These are phyloP conservation scores for Claviceps lovelessii DNA, from an alignment of 2,329 filamentous ascomycete species.

Conservation along the genomic window DNA sequence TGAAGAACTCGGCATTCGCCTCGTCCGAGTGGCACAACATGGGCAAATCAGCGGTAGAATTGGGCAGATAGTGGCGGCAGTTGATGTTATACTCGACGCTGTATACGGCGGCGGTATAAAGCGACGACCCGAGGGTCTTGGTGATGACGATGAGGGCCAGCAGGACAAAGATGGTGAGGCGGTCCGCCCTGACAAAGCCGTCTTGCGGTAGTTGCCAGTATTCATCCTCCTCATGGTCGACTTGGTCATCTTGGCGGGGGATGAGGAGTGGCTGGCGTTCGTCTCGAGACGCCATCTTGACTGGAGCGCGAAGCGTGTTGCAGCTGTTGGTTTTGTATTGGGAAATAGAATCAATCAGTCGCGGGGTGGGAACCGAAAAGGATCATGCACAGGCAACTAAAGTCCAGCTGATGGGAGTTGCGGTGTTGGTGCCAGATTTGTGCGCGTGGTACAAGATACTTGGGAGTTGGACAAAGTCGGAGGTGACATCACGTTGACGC, in stretches of 20 bases:
- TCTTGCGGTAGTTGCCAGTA: constrained; percentile 2
- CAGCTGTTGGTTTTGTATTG: neutral
- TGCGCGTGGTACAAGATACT: too few relatives aligned
- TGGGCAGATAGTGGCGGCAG: neutral
- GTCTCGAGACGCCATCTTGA: neutral
- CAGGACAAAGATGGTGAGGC: neutral
- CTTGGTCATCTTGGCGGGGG: neutral
- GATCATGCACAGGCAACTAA: too few relatives aligned
- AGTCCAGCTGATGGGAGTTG: too few relatives aligned
- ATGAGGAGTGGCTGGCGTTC: constrained; percentile 3
- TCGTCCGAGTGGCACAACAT: neutral
- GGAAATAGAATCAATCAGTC: neutral
- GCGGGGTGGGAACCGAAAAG: neutral
- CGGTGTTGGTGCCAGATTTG: too few relatives aligned
- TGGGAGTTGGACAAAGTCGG: too few relatives aligned
- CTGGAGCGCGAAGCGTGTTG: neutral
- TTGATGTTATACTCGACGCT: constrained; percentile 1
- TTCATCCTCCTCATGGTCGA: neutral
- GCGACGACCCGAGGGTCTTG: neutral
- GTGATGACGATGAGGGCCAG: neutral
- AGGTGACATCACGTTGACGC: neutral
- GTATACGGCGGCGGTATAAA: neutral
- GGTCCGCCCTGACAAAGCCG: neutral
- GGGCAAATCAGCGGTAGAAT: neutral
- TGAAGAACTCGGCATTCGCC: neutral